phyloP scores from a whole-genome alignment of 495 filamentous ascomycete genomes.

The Hypoxylon trugodes region DNA sequence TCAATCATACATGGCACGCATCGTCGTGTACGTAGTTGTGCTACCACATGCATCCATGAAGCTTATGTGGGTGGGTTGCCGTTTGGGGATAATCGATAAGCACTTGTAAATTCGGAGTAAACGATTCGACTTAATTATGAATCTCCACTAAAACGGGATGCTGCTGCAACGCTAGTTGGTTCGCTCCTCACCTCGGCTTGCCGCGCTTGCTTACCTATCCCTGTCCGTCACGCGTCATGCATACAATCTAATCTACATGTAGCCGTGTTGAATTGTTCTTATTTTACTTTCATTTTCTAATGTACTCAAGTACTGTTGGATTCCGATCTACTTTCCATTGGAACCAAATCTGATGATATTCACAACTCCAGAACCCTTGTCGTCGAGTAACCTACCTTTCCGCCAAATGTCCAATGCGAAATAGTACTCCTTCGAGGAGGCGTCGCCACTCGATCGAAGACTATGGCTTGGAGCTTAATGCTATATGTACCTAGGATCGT shows the following conservation, averaged over 20 bases:
- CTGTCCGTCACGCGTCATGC: conserved; percentile 36
- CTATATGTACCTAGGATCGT: conserved; percentile 14
- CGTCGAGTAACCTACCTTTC: neutral
- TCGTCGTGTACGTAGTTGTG: neutral
- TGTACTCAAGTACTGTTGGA: conserved; percentile 11
- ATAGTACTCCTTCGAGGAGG: conserved; percentile 3
- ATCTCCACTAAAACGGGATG: neutral
- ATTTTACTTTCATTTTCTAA: conserved; percentile 3
- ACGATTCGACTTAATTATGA: too few relatives aligned
- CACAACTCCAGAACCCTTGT: neutral
- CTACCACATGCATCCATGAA: conserved; percentile 5
- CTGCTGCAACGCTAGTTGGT: neutral
- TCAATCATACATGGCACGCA: conserved; percentile 1
- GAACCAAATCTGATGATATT: conserved; percentile 32
- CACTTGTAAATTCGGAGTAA: too few relatives aligned
- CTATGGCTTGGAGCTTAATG: conserved; percentile 19
- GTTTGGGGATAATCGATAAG: conserved; percentile 30
- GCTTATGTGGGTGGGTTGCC: conserved; percentile 23
- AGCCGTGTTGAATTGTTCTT: too few relatives aligned
- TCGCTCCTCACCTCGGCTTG: neutral
- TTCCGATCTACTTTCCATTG: conserved; percentile 18
- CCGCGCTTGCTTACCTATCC: conserved; percentile 5
- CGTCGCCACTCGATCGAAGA: neutral
- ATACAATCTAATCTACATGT: conserved; percentile 26
- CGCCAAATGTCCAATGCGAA: conserved; percentile 10